Evolutionary conservation across 352 stramenopile species (phyloP).

Genomic region (Phytophthora tubulina): DNA sequence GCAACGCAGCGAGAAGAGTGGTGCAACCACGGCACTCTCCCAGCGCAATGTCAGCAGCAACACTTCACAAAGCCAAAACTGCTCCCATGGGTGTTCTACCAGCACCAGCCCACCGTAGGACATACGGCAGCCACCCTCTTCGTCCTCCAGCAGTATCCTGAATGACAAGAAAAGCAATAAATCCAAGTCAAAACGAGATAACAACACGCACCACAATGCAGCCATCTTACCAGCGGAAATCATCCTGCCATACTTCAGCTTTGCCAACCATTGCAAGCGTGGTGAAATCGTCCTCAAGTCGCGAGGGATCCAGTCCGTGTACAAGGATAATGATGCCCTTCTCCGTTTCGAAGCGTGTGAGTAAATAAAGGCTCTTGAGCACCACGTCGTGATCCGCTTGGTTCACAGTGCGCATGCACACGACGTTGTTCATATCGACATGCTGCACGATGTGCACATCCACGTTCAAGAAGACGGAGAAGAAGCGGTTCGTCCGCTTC

Average conservation of each 20-base stretch:
- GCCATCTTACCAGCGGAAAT: constrained; percentile 47
- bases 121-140: constrained; percentile 45
- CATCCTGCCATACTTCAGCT: constrained; percentile 53
- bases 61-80: constrained; percentile 67
- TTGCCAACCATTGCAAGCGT: constrained; percentile 50
- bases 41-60: constrained; percentile 56
- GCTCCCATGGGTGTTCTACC: constrained; percentile 46
- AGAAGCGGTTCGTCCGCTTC: constrained; percentile 40
- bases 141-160: constrained; percentile 55
- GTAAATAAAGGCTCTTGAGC: constrained; percentile 53
- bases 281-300: constrained; percentile 51
- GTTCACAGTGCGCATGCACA: constrained; percentile 54
- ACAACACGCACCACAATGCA: background rate
- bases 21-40: constrained; percentile 52
- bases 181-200: background rate
- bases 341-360: constrained; percentile 61
- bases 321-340: constrained; percentile 50
- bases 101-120: constrained; percentile 49
- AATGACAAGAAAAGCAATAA: constrained; percentile 5
- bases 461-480: constrained; percentile 58
- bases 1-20: constrained; percentile 55
- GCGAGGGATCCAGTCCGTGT: constrained; percentile 46
- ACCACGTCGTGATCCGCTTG: constrained; percentile 53
- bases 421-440: constrained; percentile 54
- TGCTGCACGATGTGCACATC: constrained; percentile 49